Percentiles rank a stretch among this genome's conserved stretches.
Conservation (phyloP, 2,329 filamentous ascomycete species). For the Myrmaecium sp. region DNA sequence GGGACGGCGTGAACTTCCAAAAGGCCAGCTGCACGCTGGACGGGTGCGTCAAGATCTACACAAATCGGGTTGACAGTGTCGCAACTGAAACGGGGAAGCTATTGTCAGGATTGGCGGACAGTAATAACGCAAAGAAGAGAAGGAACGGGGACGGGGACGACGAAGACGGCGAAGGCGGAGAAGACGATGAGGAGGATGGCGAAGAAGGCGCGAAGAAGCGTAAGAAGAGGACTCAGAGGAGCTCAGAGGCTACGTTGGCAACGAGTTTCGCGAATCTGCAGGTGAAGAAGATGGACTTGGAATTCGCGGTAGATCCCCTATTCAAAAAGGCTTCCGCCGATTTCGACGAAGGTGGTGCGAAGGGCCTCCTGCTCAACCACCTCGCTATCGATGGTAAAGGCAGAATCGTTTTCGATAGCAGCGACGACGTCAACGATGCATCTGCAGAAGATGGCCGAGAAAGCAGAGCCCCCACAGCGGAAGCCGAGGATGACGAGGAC, state of each 20-base stretch:
- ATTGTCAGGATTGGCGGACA: conserved; percentile 82
- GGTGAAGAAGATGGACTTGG: conserved; percentile 92
- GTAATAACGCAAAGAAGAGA: conserved; percentile 41
- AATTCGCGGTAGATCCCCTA: conserved; percentile 91
- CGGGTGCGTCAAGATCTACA: conserved; percentile 98
- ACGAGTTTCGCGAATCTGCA: conserved; percentile 76
- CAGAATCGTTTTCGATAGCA: conserved; percentile 95
- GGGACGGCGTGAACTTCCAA: conserved; percentile 95
- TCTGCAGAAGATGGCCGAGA: conserved; percentile 22
- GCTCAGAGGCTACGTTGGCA: conserved; percentile 83
- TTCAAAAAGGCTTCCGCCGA: conserved; percentile 98
- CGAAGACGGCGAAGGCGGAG: conserved; percentile 28
- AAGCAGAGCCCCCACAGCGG: conserved; percentile 16
- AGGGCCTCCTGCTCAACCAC: conserved; percentile 86
- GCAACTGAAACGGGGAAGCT: conserved; percentile 94
- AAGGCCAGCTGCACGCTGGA: conserved; percentile 95
- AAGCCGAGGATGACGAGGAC: conserved; percentile 32
- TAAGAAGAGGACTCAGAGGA: conserved; percentile 66
- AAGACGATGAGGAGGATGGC: conserved; percentile 46
- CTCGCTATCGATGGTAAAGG: conserved; percentile 87
- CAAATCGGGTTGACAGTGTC: conserved; percentile 92
- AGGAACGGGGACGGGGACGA: conserved; percentile 16
- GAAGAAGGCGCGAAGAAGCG: conserved; percentile 39
- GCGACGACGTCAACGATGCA: conserved; percentile 54
- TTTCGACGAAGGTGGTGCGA: conserved; percentile 95